Conservation (phyloP, 2,329 filamentous ascomycete species). For the Arthrobotrys iridis region DNA sequence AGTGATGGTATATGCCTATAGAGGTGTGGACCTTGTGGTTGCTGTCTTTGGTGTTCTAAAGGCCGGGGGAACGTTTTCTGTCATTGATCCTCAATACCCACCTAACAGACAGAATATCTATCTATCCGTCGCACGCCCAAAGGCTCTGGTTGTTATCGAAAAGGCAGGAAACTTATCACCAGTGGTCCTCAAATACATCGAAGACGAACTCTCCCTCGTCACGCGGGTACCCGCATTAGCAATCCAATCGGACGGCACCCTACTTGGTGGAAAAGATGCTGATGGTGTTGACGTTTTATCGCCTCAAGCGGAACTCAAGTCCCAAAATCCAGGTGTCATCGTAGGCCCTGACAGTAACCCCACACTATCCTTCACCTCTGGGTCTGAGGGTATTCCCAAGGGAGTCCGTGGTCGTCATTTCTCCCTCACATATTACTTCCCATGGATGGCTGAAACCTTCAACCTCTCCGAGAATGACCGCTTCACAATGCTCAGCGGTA, state of each 20-base stretch:
- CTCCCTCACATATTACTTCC: constrained; percentile 84
- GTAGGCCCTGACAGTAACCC: constrained; percentile 87
- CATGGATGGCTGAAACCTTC: constrained; percentile 91
- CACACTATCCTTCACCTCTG: constrained; percentile 78
- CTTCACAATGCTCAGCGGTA: constrained; percentile 86
- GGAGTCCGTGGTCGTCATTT: constrained; percentile 89
- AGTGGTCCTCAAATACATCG: constrained; percentile 72
- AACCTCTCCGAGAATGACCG: constrained; percentile 74
- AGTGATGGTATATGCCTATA: constrained; percentile 90
- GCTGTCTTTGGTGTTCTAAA: constrained; percentile 80
- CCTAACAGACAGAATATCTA: constrained; percentile 83
- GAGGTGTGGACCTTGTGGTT: constrained; percentile 79
- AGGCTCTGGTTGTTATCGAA: constrained; percentile 76
- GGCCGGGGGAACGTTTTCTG: constrained; percentile 70
- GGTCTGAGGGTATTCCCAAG: constrained; percentile 82
- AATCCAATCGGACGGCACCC: constrained; percentile 74
- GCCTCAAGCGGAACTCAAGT: constrained; percentile 66
- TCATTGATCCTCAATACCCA: constrained; percentile 84
- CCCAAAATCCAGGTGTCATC: constrained; percentile 73
- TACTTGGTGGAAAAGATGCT: constrained; percentile 73
- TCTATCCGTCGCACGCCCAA: constrained; percentile 79
- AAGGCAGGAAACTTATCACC: constrained; percentile 71
- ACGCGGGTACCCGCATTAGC: constrained; percentile 78
- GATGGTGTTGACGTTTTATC: constrained; percentile 75
- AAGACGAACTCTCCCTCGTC: constrained; percentile 76